Percentiles rank a stretch among this genome's conserved stretches.
These are phyloP conservation scores for Sechiopsis laciniata DNA, from an alignment of 306 rosid genomes.

Conservation along the genomic window DNA sequence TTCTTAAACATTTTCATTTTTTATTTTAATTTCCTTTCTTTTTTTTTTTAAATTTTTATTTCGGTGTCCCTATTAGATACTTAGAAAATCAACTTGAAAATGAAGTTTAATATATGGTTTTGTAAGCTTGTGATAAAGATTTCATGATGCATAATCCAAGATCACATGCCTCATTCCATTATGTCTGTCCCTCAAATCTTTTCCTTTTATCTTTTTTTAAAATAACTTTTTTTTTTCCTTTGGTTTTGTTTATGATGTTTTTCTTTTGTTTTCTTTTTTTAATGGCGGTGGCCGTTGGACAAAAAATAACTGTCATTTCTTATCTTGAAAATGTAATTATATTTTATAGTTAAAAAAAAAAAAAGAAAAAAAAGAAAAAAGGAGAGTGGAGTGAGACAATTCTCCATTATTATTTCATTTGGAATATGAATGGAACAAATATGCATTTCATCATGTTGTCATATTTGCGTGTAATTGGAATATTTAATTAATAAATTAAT, in stretches of 20 bases:
- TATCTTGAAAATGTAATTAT: not conserved
- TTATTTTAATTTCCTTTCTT: not conserved
- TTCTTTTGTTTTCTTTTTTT: not conserved
- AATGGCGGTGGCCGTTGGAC: not conserved
- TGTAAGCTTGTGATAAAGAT: not conserved
- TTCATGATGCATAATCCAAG: constrained; percentile 11
- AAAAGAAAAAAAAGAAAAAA: not conserved
- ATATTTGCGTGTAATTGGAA: not conserved
- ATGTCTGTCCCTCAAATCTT: constrained; percentile 9
- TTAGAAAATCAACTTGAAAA: constrained; percentile 8
- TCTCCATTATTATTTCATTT: not conserved
- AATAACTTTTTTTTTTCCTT: not conserved
- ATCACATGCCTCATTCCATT: constrained; percentile 14
- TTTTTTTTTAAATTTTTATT: not conserved
- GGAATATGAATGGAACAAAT: not conserved
- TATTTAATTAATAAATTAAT: not conserved
- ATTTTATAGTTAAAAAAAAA: not conserved
- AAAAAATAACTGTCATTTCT: not conserved
- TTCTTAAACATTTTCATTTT: not conserved
- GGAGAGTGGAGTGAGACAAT: not conserved
- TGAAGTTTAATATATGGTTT: constrained; percentile 13
- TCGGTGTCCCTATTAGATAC: not conserved
- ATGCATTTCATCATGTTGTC: not conserved
- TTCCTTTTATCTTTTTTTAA: not conserved
- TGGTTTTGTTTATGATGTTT: not conserved